Base-by-base conservation (phyloP, 2,329 filamentous ascomycete species). In the Diaporthe vaccinii region DNA sequence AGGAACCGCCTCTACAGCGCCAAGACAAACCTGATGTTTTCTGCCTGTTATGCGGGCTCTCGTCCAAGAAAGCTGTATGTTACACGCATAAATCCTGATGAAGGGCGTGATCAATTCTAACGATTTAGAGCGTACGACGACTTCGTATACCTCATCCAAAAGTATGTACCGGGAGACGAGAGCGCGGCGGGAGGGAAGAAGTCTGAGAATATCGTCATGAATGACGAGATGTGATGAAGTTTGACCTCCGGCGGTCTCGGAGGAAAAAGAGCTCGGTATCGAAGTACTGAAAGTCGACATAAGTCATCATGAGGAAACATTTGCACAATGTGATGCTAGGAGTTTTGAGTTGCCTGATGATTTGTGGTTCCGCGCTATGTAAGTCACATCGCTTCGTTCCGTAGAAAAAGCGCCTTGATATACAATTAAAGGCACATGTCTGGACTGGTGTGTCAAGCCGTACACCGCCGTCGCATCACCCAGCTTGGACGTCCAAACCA, bases 1-100 rank as follows among this genome's bases (percentile, higher is more conserved):
- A 74, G 75, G 6, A 76, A 72, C 34, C 49, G 67, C 8, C 58
- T 69, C 9, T 72, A 76, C 51, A 72, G 53, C 10, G n/a, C 53
- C 53, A 59, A 49, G 25, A 57, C 57, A 0, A 69, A 69, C 34
- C 20, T 75, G 0, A 70, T 73, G 70, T 55, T 36, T 14, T 72
- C 69, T 15, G 53, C 69, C 0, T 61, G 65, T n/a, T 73, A 72
- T 17, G 74, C 69, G 20, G 58, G 58, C 22, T 72, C 53, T n/a
- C 69, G 14, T 36, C 1, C 69, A n/a, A 55, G 69, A 36, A 4
- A 72, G 4, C 15, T 72, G 53, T 72, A 8, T 12, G 61, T 67
- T 9, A 22, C 34, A 10, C 4, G 4, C 12, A 25, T 2, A 14
- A 53, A 10, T 10, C 4, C 1, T 15, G n/a, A 2, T 5, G 4